Evolutionary conservation across 208 protist genomes (phyloP).

Genomic region (Leishmania tarentolae): DNA sequence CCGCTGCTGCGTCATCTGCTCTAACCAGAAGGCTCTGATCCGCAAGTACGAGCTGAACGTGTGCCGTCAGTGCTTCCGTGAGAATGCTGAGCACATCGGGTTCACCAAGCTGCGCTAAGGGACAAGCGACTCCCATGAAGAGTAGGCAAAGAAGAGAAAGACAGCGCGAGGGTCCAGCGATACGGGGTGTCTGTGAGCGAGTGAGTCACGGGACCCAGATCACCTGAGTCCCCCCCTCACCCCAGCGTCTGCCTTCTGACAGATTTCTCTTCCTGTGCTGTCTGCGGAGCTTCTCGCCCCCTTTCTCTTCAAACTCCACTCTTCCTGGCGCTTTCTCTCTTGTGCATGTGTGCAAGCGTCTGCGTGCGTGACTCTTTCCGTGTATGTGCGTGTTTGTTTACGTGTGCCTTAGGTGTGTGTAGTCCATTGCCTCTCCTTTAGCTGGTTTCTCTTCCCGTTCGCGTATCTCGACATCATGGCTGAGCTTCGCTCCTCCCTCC

Average conservation of each 20-base stretch:
- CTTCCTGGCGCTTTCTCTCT: neutral
- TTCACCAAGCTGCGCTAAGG: slow-evolving; percentile 90
- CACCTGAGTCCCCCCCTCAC: too few relatives aligned
- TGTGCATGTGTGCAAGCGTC: neutral
- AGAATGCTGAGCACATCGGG: slow-evolving; percentile 91
- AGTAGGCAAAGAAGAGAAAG: neutral
- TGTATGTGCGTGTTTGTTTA: neutral
- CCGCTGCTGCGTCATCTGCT: slow-evolving; percentile 92
- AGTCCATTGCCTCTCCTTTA: neutral
- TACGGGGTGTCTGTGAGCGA: neutral
- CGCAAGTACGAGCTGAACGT: slow-evolving; percentile 95
- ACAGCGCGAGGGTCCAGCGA: neutral
- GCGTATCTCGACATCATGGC: neutral
- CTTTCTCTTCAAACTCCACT: neutral
- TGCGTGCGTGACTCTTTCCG: neutral
- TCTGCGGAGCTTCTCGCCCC: neutral
- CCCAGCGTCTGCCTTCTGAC: neutral
- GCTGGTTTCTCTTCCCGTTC: neutral
- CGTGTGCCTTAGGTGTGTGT: neutral
- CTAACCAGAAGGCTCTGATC: slow-evolving; percentile 93
- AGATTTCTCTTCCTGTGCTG: neutral
- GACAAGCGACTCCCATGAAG: neutral
- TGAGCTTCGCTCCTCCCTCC: neutral
- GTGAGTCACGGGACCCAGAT: neutral
- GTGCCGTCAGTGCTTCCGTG: slow-evolving; percentile 95